Conservation (phyloP, 1,284 basidiomycete species). For the Sanguinoderma infundibulare region DNA sequence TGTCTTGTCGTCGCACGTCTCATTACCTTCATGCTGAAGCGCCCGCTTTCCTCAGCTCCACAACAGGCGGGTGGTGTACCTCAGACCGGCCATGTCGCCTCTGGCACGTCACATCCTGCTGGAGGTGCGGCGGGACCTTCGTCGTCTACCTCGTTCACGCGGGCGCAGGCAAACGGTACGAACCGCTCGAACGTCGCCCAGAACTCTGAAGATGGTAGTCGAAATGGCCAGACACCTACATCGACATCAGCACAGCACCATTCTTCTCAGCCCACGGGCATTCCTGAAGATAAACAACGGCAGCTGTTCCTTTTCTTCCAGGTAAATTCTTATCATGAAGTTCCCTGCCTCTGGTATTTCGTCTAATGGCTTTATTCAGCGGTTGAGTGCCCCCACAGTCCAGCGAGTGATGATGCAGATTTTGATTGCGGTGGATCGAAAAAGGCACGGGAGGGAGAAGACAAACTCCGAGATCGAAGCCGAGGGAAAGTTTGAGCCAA, state of each 20-base stretch:
- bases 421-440: neutral
- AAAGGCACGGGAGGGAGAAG: neutral
- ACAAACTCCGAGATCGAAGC: neutral
- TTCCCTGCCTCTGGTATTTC: neutral
- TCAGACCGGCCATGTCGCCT: neutral
- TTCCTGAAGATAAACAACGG: neutral
- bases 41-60: neutral
- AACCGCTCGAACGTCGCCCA: neutral
- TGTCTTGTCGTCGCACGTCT: neutral
- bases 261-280: neutral
- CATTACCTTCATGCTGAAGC: neutral
- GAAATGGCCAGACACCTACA: neutral
- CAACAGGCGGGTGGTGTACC: neutral
- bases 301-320: slow-evolving; percentile 8
- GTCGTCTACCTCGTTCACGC: neutral
- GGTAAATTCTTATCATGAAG: neutral
- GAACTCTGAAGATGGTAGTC: neutral
- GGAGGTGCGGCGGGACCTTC: neutral
- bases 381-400: neutral
- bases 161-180: neutral
- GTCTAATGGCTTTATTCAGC: neutral
- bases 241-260: neutral
- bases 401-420: neutral
- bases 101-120: neutral
- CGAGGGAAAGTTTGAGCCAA: neutral